phyloP scores from a whole-genome alignment of 352 stramenopile genomes.

The Phytophthora syringae region DNA sequence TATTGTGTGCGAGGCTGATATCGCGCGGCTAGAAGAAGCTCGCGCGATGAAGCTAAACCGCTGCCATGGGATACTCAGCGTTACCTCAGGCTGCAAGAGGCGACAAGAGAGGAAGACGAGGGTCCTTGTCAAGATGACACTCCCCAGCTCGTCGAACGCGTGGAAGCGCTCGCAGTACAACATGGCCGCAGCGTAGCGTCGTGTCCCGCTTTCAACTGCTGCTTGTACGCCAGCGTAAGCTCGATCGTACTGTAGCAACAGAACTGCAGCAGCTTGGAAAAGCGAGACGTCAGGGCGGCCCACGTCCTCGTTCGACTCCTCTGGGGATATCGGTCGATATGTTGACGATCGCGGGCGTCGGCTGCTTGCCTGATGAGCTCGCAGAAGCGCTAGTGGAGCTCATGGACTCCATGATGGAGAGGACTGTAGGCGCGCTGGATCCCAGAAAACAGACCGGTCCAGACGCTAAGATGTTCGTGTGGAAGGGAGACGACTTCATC shows the following conservation, averaged over 20 bases:
- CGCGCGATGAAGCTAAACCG: conserved; percentile 17
- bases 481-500: conserved; percentile 62
- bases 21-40: conserved; percentile 51
- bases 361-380: conserved; percentile 60
- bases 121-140: background rate
- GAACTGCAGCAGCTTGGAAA: conserved; percentile 37
- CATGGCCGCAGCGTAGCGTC: conserved; percentile 44
- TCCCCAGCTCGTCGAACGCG: conserved; percentile 54
- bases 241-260: conserved; percentile 51
- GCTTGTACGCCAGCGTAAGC: conserved; percentile 23
- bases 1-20: conserved; percentile 38
- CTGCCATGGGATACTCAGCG: conserved; percentile 20
- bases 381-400: conserved; percentile 37
- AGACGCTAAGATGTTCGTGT: conserved; percentile 46
- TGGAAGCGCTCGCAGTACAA: conserved; percentile 70
- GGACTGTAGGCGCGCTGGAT: conserved; percentile 44
- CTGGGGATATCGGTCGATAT: background rate
- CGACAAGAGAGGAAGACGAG: conserved; percentile 6
- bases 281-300: conserved; percentile 28
- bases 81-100: conserved; percentile 9
- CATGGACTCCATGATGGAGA: too few species aligned
- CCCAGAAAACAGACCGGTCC: conserved; percentile 30
- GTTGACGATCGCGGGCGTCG: conserved; percentile 20
- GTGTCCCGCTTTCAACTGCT: conserved; percentile 19
- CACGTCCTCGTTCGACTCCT: background rate